Evolutionary conservation across 2,329 filamentous ascomycete species (phyloP).

Genomic region (Pezicula neosporulosa): DNA sequence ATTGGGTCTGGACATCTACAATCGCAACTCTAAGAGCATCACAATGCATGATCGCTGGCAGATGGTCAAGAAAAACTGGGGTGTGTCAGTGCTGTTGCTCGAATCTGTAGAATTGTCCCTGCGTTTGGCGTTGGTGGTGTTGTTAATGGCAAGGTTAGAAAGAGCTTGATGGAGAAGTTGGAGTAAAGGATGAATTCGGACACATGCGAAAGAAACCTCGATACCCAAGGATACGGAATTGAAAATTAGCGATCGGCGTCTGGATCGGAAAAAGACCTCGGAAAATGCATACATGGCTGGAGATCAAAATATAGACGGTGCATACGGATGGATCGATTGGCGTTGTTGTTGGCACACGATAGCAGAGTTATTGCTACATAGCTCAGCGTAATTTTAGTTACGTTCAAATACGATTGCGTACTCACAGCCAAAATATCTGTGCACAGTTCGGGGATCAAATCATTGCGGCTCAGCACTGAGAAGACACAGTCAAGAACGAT

Average conservation of each 20-base stretch:
- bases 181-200: constrained; percentile 25
- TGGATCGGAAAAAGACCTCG: neutral
- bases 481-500: neutral
- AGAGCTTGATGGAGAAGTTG: constrained; percentile 61
- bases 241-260: neutral
- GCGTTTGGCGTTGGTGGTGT: constrained; percentile 88
- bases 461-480: neutral
- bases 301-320: neutral
- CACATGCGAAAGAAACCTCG: neutral
- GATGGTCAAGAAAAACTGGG: constrained; percentile 72
- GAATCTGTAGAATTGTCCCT: constrained; percentile 82
- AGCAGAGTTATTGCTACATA: too few species aligned
- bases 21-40: constrained; percentile 48
- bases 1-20: constrained; percentile 83
- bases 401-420: too few species aligned
- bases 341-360: too few species aligned
- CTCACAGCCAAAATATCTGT: too few species aligned
- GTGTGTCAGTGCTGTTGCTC: constrained; percentile 65
- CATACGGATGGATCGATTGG: neutral
- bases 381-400: too few species aligned
- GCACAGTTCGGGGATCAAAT: too few species aligned
- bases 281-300: neutral
- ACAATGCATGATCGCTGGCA: constrained; percentile 58
- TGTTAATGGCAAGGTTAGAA: constrained; percentile 72
- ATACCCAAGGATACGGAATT: neutral